Conservation (phyloP, 306 rosid species). For the Sicyos baderoa region DNA sequence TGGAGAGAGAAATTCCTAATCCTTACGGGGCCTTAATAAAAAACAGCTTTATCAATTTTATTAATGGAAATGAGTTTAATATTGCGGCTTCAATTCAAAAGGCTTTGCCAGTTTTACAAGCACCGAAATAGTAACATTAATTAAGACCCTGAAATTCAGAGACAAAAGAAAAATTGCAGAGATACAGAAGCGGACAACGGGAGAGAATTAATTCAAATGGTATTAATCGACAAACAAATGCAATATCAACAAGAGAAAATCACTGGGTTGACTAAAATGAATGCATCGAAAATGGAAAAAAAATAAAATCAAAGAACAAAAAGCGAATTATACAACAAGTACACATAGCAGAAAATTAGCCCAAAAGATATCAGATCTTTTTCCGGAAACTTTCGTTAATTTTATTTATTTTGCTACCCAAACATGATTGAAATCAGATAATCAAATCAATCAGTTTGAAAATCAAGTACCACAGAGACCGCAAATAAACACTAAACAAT, state of each 20-base stretch:
- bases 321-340: slow-evolving; percentile 1
- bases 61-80: slow-evolving; percentile 14
- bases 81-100: slow-evolving; percentile 32
- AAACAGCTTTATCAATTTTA: not conserved
- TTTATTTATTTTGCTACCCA: too few species aligned
- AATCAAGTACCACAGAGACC: not conserved
- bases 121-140: slow-evolving; percentile 14
- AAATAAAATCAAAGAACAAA: not conserved
- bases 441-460: not conserved
- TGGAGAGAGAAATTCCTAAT: not conserved
- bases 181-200: not conserved
- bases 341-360: slow-evolving; percentile 13
- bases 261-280: not conserved
- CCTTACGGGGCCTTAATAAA: not conserved
- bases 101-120: not conserved
- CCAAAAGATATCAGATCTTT: not conserved
- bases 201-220: not conserved
- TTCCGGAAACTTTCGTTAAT: not conserved
- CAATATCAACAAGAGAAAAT: not conserved
- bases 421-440: not conserved
- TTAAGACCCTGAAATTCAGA: slow-evolving; percentile 17
- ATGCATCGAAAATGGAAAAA: not conserved
- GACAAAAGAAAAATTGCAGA: not conserved
- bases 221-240: not conserved
- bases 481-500: not conserved